Percentiles rank a stretch among this genome's conserved stretches.
Evolutionary conservation across 2,329 filamentous ascomycete genomes (phyloP).

Genomic region (Alternaria panax): DNA sequence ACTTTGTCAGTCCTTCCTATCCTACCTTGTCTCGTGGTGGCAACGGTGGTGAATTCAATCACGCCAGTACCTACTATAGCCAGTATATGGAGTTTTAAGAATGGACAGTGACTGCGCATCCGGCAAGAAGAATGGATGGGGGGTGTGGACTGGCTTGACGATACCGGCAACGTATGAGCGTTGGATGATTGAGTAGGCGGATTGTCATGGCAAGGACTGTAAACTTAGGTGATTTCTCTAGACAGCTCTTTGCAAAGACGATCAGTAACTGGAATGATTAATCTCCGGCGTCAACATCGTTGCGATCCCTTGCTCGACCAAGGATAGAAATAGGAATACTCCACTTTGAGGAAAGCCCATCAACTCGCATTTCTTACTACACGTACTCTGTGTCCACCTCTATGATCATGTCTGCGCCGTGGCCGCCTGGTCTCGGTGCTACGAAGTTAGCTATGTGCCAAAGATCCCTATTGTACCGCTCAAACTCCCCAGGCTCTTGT

Average conservation of each 20-base stretch:
- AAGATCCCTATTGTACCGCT: constrained; percentile 29
- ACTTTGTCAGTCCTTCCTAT: neutral
- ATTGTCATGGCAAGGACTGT: neutral
- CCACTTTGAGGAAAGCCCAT: neutral
- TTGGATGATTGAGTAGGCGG: neutral
- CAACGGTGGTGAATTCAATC: neutral
- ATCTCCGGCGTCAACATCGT: constrained; percentile 5
- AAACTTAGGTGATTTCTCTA: neutral
- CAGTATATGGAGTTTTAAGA: neutral
- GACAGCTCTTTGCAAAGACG: constrained; percentile 1
- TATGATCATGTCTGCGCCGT: constrained; percentile 26
- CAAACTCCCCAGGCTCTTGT: constrained; percentile 26
- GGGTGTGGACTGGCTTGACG: neutral
- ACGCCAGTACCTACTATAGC: neutral
- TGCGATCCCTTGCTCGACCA: constrained; percentile 9
- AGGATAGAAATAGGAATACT: neutral
- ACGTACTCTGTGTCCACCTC: constrained; percentile 45
- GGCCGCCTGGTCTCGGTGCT: constrained; percentile 19
- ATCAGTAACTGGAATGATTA: neutral
- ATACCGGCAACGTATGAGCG: neutral
- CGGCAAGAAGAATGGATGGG: neutral
- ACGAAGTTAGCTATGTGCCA: constrained; percentile 39
- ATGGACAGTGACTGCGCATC: neutral
- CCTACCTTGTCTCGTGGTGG: neutral
- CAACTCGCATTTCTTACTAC: neutral